phyloP scores from a whole-genome alignment of 176 grass and related monocot genomes.

The Aechmea fasciata region DNA sequence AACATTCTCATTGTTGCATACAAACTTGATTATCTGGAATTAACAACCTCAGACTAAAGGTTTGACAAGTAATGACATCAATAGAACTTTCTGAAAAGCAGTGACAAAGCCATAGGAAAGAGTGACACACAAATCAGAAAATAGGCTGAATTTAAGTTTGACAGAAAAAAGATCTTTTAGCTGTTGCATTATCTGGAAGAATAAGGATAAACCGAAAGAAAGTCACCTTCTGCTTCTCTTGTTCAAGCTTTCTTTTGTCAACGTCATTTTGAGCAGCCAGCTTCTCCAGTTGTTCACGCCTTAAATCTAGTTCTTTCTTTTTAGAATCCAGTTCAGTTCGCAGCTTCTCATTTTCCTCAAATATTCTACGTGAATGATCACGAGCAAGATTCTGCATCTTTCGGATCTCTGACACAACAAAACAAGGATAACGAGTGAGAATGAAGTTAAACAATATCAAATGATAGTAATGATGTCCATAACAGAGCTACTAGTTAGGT shows the following conservation, averaged over 20 bases:
- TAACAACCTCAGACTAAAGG: too few species aligned
- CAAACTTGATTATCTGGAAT: too few species aligned
- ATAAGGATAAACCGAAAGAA: background rate
- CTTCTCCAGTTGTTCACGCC: slow-evolving; percentile 36
- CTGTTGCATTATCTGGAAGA: background rate
- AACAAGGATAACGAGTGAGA: background rate
- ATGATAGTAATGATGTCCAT: too few species aligned
- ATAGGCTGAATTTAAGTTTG: background rate
- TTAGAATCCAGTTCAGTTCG: slow-evolving; percentile 36
- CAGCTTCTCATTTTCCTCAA: slow-evolving; percentile 54
- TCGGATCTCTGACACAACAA: slow-evolving; percentile 46
- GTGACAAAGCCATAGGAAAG: background rate
- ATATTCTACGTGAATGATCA: slow-evolving; percentile 38
- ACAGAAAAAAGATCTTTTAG: background rate
- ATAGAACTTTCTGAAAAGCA: background rate
- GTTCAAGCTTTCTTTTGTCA: slow-evolving; percentile 49
- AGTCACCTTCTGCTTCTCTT: slow-evolving; percentile 47
- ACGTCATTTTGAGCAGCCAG: slow-evolving; percentile 44
- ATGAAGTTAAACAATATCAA: background rate
- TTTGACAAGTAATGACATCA: too few species aligned
- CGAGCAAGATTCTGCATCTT: slow-evolving; percentile 56
- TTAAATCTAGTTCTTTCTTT: slow-evolving; percentile 46
- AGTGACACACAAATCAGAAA: background rate
- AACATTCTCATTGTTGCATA: background rate
- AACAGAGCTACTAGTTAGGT: too few species aligned